Percentiles rank a stretch among this genome's conserved stretches.
phyloP scores from a whole-genome alignment of 768 basidiomycete species.

The Agrocybe praecox region DNA sequence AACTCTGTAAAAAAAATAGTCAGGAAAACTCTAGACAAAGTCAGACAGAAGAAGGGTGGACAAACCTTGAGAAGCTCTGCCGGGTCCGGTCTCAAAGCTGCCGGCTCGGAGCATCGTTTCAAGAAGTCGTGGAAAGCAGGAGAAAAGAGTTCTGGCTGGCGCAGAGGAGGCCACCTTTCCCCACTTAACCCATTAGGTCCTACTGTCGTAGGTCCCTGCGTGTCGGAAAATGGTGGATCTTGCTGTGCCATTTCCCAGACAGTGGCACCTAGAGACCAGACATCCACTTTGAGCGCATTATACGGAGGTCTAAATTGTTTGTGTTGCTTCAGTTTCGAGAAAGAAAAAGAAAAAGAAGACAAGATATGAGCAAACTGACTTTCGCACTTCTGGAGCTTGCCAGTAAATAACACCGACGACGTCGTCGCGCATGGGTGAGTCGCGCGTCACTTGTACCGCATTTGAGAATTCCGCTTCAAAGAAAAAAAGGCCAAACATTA shows the following conservation, averaged over 20 bases:
- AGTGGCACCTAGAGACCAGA: constrained; percentile 84
- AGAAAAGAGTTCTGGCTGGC: constrained; percentile 61
- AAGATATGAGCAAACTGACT: background rate
- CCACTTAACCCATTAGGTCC: background rate
- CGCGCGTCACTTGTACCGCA: constrained; percentile 61
- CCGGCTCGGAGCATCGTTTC: constrained; percentile 63
- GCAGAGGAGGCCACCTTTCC: constrained; percentile 67
- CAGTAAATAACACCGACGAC: constrained; percentile 76
- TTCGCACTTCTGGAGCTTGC: constrained; percentile 49
- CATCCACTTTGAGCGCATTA: constrained; percentile 73
- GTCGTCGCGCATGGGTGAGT: constrained; percentile 54
- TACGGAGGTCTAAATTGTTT: constrained; percentile 56
- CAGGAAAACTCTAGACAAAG: background rate
- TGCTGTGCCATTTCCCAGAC: constrained; percentile 83
- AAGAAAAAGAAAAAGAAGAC: constrained; percentile 1
- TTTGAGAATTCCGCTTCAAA: constrained; percentile 79
- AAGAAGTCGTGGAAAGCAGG: constrained; percentile 76
- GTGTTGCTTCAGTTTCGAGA: constrained; percentile 13
- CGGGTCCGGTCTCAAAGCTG: constrained; percentile 55
- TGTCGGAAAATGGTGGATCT: constrained; percentile 70
- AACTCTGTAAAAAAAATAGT: constrained; percentile 41
- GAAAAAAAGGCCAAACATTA: background rate
- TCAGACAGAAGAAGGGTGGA: constrained; percentile 10
- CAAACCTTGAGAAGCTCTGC: constrained; percentile 61
- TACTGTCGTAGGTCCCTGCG: constrained; percentile 45